phyloP scores from a whole-genome alignment of 2,329 filamentous ascomycete species.

The Aspergillus carbonarius region DNA sequence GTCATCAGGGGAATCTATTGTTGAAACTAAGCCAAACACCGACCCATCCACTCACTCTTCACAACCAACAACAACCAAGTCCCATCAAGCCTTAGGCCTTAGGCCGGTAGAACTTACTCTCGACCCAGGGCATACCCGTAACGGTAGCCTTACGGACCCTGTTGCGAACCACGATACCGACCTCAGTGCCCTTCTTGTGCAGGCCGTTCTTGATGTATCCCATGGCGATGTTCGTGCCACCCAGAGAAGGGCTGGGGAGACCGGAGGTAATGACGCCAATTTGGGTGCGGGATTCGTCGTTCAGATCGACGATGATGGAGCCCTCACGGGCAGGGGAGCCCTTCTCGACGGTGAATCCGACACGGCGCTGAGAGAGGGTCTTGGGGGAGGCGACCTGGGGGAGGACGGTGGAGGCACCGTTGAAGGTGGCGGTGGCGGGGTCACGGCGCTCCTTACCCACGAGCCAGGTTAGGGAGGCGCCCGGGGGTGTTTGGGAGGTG shows the following conservation, averaged over 20 bases:
- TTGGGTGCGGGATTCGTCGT: conserved; percentile 58
- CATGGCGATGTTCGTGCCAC: conserved; percentile 89
- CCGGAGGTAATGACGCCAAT: conserved; percentile 86
- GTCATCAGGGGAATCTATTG: conserved; percentile 1
- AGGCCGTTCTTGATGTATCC: conserved; percentile 78
- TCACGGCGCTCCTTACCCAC: conserved; percentile 75
- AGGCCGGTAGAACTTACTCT: conserved; percentile 69
- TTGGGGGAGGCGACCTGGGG: conserved; percentile 64
- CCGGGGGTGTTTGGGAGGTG: conserved; percentile 69
- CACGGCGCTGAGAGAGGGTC: conserved; percentile 68
- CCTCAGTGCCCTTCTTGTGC: conserved; percentile 81
- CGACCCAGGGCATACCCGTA: conserved; percentile 85
- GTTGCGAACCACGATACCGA: conserved; percentile 75
- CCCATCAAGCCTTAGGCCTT: conserved; percentile 11
- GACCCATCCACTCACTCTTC: neutral
- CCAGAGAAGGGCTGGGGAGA: conserved; percentile 80
- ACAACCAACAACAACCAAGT: neutral
- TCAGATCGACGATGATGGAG: conserved; percentile 66
- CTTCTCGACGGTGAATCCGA: conserved; percentile 74
- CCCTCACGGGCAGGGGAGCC: conserved; percentile 90
- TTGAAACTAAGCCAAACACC: conserved; percentile 2
- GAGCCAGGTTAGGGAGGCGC: conserved; percentile 72
- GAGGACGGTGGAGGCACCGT: conserved; percentile 76
- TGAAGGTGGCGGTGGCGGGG: conserved; percentile 64
- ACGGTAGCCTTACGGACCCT: conserved; percentile 73